Base-by-base conservation (phyloP, 2,329 filamentous ascomycete species). In the Hysterium pulicare region DNA sequence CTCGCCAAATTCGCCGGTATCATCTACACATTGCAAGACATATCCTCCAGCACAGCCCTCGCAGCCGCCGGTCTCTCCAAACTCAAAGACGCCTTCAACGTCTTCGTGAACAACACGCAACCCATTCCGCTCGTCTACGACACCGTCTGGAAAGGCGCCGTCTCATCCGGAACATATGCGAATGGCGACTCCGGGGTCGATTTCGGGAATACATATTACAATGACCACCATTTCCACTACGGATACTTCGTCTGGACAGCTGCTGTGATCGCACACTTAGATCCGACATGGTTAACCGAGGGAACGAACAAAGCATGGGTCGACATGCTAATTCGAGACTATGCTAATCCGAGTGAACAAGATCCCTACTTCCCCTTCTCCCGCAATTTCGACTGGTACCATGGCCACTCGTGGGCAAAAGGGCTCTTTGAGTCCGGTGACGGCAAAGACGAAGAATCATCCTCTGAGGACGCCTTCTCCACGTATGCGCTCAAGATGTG, bases 401-500 rank as follows among this genome's bases (percentile, higher is more conserved):
- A 62, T 58, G 93, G 93, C 1, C 93, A 97, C 74, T 91, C 86
- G 35, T 96, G 91, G 89, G 93, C 93, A 2, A 90, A 89, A 42
- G 87, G 87, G 1, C 72, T 93, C 9, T 89, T 83, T 59, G 79
- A 86, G 48, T 78, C 81, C 17, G 74, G 73, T 46, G 87, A 93
- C 62, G 87, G 87, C 54, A 91, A 90, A 69, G 83, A 93, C 66
- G 82, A 93, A 69, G 93, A 98, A 64, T 94, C 87, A 11, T 89
- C 87, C 35, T 95, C 89, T 0, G 93, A 98, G 70, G 93, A 98
- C 67, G 82, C 84, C 45, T 90, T 96, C 81, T 84, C 87, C 41
- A 82, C 83, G 2, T 95, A 95, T 65, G 89, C 86, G 0, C 69
- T 96, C 59, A 95, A 95, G 73, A 89, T 97, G 84, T 97, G 93